A percentile compares a stretch with the other conserved stretches of the same genome.
Evolutionary conservation across 176 grass and related monocot species (phyloP).

Genomic region (Oryza australiensis): DNA sequence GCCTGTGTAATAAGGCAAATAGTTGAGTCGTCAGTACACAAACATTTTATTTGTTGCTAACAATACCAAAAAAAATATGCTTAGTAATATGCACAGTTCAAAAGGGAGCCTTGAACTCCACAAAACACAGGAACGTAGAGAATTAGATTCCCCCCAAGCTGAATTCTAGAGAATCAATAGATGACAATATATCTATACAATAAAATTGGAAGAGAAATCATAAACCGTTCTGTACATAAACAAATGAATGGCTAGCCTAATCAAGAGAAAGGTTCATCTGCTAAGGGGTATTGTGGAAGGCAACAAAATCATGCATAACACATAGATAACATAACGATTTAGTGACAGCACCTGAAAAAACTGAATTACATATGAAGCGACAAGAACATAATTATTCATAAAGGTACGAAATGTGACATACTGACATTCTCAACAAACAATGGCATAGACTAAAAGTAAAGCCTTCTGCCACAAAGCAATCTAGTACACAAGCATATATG

Average conservation of each 20-base stretch:
- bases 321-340: neutral
- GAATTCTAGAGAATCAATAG: neutral
- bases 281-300: neutral
- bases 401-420: neutral
- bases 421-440: neutral
- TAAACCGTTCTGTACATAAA: neutral
- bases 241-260: neutral
- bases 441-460: neutral
- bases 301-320: neutral
- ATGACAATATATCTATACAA: neutral
- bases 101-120: neutral
- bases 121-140: neutral
- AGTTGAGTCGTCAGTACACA: neutral
- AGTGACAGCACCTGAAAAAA: neutral
- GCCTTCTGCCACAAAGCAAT: neutral
- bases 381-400: neutral
- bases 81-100: neutral
- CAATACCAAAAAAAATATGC: neutral
- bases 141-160: neutral
- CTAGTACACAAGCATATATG: slow-evolving; percentile 30
- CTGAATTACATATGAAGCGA: neutral
- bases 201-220: neutral
- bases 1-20: slow-evolving; percentile 39
- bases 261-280: neutral
- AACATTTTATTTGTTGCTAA: neutral